These are phyloP conservation scores for Cutaneotrichosporon dermatis DNA, from an alignment of 1,284 basidiomycete species.

Conservation along the genomic window DNA sequence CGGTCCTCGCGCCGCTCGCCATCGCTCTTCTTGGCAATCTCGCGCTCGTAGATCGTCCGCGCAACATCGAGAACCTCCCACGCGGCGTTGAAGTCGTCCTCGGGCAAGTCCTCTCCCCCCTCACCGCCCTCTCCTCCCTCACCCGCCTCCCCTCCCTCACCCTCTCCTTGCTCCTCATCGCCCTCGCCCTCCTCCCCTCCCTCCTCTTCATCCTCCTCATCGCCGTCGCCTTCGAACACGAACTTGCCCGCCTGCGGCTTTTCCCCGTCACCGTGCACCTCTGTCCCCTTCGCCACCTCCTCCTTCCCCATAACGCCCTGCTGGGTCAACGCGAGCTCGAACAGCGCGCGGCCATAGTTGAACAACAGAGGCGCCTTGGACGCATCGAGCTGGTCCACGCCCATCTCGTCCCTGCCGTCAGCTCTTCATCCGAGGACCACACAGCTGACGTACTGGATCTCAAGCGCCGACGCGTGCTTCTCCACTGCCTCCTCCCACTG, in stretches of 20 bases:
- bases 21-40: constrained; percentile 31
- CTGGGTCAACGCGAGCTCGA: constrained; percentile 80
- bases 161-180: constrained; percentile 76
- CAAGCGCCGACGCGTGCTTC: constrained; percentile 76
- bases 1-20: constrained; percentile 43
- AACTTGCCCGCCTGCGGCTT: constrained; percentile 22
- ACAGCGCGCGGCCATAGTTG: constrained; percentile 75
- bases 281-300: constrained; percentile 54
- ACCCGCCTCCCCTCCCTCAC: constrained; percentile 24
- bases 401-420: constrained; percentile 58
- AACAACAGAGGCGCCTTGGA: constrained; percentile 78
- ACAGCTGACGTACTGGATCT: constrained; percentile 60
- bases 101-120: constrained; percentile 54
- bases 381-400: constrained; percentile 65
- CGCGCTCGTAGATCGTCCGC: constrained; percentile 71
- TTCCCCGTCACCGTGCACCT: constrained; percentile 15
- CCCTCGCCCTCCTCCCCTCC: constrained; percentile 49
- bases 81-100: constrained; percentile 89
- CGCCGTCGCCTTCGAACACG: constrained; percentile 36
- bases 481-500: constrained; percentile 82
- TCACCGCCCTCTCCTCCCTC: constrained; percentile 66
- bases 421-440: background rate
- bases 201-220: constrained; percentile 21
- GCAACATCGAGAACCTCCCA: constrained; percentile 91
- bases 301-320: constrained; percentile 79